These are phyloP conservation scores for Tetracentron sinense DNA, from an alignment of 164 flowering plant genomes.

Conservation along the genomic window DNA sequence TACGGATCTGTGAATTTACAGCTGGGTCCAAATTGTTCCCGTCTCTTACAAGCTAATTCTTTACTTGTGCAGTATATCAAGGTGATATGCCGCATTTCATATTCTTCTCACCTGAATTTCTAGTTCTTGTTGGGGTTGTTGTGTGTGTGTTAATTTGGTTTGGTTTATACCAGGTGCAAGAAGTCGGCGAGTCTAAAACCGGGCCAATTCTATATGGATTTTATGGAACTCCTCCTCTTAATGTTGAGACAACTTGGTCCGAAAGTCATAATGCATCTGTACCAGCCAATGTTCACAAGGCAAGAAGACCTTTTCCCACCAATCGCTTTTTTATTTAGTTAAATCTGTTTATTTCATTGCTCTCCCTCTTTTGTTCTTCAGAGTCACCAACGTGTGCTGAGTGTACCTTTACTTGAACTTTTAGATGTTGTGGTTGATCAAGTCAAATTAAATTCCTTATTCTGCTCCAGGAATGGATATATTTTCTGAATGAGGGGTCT, in stretches of 20 bases:
- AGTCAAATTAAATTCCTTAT: constrained; percentile 1
- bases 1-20: constrained; percentile 42
- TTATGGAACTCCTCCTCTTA: constrained; percentile 36
- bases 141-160: constrained; percentile 2
- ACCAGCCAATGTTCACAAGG: constrained; percentile 39
- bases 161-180: constrained; percentile 35
- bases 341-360: background rate
- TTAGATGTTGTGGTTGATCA: constrained; percentile 1
- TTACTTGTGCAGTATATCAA: constrained; percentile 51
- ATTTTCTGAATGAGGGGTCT: constrained; percentile 53
- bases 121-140: background rate
- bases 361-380: background rate
- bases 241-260: constrained; percentile 43
- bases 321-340: background rate
- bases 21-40: constrained; percentile 56
- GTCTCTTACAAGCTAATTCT: constrained; percentile 37
- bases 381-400: background rate
- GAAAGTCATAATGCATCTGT: constrained; percentile 35
- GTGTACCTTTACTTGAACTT: background rate
- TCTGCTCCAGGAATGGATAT: constrained; percentile 56
- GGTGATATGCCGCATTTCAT: constrained; percentile 26
- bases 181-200: constrained; percentile 21
- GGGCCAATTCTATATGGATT: constrained; percentile 57
- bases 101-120: background rate
- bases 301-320: constrained; percentile 18